Conservation (phyloP, 495 filamentous ascomycete genomes). For the Aspergillus cristatus region DNA sequence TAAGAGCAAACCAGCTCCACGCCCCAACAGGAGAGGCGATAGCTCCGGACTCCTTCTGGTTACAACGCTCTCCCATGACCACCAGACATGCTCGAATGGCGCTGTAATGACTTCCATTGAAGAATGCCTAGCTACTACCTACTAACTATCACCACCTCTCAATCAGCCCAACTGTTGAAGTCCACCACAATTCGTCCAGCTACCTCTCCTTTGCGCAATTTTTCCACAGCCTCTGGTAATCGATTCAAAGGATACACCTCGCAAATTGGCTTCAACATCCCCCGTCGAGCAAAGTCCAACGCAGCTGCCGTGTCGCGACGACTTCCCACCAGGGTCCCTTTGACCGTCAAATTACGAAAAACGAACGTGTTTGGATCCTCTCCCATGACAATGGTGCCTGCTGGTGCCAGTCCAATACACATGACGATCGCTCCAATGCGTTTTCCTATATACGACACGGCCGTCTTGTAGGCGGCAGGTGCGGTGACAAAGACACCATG, state of each 20-base stretch:
- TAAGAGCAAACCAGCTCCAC: no score
- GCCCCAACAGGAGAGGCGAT: no score
- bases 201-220: slow-evolving; percentile 31
- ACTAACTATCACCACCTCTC: no score
- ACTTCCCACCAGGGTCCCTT: slow-evolving; percentile 39
- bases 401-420: slow-evolving; percentile 32
- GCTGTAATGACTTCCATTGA: no score
- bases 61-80: no score
- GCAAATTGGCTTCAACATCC: slow-evolving; percentile 32
- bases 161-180: slow-evolving; percentile 24
- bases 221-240: slow-evolving; percentile 30
- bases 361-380: slow-evolving; percentile 32
- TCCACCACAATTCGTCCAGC: slow-evolving; percentile 42
- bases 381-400: slow-evolving; percentile 23
- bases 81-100: no score
- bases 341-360: slow-evolving; percentile 36
- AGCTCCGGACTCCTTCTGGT: no score
- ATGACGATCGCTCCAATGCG: slow-evolving; percentile 36
- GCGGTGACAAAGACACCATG: slow-evolving; percentile 46
- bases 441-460: slow-evolving; percentile 26
- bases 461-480: slow-evolving; percentile 34
- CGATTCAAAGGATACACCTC: slow-evolving; percentile 32
- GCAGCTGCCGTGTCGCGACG: slow-evolving; percentile 34
- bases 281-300: slow-evolving; percentile 39
- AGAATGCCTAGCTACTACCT: no score